Evolutionary conservation across 306 rosid species (phyloP), one percentile per base, ranked within the genome.

Genomic region (Ormosia semicastrata): DNA sequence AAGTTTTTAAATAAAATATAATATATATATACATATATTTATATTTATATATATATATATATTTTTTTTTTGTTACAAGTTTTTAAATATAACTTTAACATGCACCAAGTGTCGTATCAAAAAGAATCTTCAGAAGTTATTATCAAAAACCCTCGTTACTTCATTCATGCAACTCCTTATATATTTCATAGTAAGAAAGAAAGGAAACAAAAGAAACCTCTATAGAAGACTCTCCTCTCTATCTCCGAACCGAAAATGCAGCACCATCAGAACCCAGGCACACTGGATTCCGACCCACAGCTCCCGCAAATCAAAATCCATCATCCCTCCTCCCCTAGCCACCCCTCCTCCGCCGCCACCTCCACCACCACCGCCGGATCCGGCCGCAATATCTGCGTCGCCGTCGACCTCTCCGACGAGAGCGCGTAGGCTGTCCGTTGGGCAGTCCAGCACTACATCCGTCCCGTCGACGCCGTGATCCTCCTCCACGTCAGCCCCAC

Each of bases 401-500:
- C 99, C 49, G 98, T 93, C 2, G 98, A 93, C 87, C 97, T 95
- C 78, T 93, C 99, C 52, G 99, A 93, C 69, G 99, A 95, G 85
- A 89, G 94, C 65, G 98, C 99, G 11, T 92, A 84, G 83, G 98
- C 99, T 8, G 99, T 95, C 10, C 93, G 85, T 81, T 95, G 99
- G 99, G 97, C 99, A 24, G 99, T 95, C 5, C 90, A 93, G 52
- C 91, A 95, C 82, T 95, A 95, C 86, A 86, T 95, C 78, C 96
- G 99, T 0, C 99, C 99, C 1, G 99, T 97, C 0, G 99, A 95
- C 70, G 99, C 99, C 24, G 99, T 93, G 18, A 88, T 95, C 65
- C 99, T 95, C 85, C 98, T 95, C 86, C 99, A 95, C 72, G 99
- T 95, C 29, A 95, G 99, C 90, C 91, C 98, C 7, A 95, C 99